Evolutionary conservation across 768 basidiomycete genomes (phyloP).

Genomic region (Hygrophoropsis aurantiaca): DNA sequence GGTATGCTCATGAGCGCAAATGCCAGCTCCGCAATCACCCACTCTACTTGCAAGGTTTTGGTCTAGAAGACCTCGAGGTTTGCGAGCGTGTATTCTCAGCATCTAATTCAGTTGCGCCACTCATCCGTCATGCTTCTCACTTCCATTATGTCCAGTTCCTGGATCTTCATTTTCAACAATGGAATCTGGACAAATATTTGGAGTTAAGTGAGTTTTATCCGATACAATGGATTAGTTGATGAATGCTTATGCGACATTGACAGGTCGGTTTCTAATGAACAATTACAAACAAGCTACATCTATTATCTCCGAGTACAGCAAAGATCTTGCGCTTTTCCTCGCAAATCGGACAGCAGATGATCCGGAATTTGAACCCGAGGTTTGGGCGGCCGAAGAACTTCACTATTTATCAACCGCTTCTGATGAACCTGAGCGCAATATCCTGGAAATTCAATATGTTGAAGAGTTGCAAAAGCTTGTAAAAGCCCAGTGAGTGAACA

Average conservation of each 20-base stretch:
- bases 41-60: slow-evolving; percentile 24
- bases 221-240: slow-evolving; percentile 22
- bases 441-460: slow-evolving; percentile 11
- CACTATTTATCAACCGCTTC: background rate
- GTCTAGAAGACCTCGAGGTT: slow-evolving; percentile 36
- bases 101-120: slow-evolving; percentile 3
- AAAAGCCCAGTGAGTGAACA: background rate
- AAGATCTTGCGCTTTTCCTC: background rate
- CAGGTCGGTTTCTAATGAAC: slow-evolving; percentile 7
- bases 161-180: slow-evolving; percentile 6
- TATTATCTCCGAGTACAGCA: slow-evolving; percentile 4
- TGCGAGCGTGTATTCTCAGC: slow-evolving; percentile 24
- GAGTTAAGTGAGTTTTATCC: slow-evolving; percentile 14
- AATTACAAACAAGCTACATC: slow-evolving; percentile 16
- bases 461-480: slow-evolving; percentile 1
- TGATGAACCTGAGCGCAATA: slow-evolving; percentile 14
- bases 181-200: background rate
- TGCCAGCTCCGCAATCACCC: slow-evolving; percentile 36
- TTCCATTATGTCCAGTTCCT: slow-evolving; percentile 18
- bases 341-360: background rate
- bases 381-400: background rate
- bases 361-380: background rate
- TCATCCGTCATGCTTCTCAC: slow-evolving; percentile 5
- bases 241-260: too few species aligned
- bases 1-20: slow-evolving; percentile 31